These are phyloP conservation scores for Luffa aegyptiaca DNA, from an alignment of 306 rosid genomes.

Conservation along the genomic window DNA sequence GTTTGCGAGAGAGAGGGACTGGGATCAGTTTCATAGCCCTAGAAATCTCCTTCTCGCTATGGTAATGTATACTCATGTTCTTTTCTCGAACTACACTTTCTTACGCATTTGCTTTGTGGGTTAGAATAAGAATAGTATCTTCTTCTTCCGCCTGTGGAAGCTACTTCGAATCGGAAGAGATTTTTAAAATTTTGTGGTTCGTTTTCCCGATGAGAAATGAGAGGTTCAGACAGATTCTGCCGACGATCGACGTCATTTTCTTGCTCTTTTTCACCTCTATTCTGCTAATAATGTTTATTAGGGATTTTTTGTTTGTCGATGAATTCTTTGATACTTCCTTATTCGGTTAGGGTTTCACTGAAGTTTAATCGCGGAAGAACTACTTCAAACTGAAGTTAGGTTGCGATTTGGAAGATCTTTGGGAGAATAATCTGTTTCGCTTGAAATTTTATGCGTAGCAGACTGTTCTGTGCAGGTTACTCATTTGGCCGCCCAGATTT, in stretches of 20 bases:
- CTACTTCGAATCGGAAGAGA: background rate
- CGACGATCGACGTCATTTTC: background rate
- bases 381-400: background rate
- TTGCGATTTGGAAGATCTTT: background rate
- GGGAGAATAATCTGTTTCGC: background rate
- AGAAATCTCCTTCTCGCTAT: slow-evolving; percentile 14
- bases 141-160: background rate
- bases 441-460: background rate
- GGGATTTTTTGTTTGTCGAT: background rate
- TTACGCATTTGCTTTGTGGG: background rate
- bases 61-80: background rate
- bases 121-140: background rate
- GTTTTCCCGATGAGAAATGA: background rate
- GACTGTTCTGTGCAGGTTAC: background rate
- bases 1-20: slow-evolving; percentile 12
- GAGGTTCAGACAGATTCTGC: background rate
- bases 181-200: background rate
- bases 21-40: slow-evolving; percentile 18
- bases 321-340: background rate
- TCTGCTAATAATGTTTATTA: background rate
- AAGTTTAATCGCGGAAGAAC: background rate
- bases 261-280: background rate
- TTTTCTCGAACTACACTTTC: background rate
- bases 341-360: background rate
- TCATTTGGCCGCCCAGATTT: background rate